These are phyloP conservation scores for Knufia petricola DNA, from an alignment of 2,329 filamentous ascomycete species.

Conservation along the genomic window DNA sequence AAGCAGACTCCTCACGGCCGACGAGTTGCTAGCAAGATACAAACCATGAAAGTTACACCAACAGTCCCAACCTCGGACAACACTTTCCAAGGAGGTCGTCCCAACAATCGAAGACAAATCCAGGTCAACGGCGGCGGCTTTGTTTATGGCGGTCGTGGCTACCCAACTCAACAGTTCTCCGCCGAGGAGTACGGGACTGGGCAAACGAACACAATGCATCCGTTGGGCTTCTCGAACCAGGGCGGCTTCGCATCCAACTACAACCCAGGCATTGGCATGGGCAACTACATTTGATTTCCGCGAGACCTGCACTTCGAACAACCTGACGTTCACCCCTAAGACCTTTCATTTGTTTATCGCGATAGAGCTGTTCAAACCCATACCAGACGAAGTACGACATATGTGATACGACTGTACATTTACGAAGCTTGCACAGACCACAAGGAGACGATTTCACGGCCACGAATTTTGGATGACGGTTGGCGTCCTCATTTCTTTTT, in stretches of 20 bases:
- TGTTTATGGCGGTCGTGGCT: constrained; percentile 10
- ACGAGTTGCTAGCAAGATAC: constrained; percentile 82
- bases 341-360: constrained; percentile 6
- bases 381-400: constrained; percentile 6
- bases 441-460: neutral
- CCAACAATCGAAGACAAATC: constrained; percentile 22
- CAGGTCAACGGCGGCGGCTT: constrained; percentile 24
- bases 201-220: constrained; percentile 6
- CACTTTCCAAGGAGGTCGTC: constrained; percentile 29
- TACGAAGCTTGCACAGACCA: constrained; percentile 1
- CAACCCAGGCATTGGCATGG: constrained; percentile 5
- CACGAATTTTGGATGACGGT: neutral
- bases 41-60: constrained; percentile 32
- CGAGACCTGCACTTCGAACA: too few relatives aligned
- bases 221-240: constrained; percentile 5
- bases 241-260: constrained; percentile 2
- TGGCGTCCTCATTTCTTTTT: neutral
- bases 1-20: constrained; percentile 89
- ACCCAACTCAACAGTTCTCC: constrained; percentile 5
- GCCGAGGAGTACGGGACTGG: constrained; percentile 7
- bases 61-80: constrained; percentile 38
- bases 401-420: constrained; percentile 9
- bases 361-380: constrained; percentile 8
- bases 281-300: constrained; percentile 6
- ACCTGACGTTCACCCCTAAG: neutral